These are phyloP conservation scores for Fusarium tanahbumbuense DNA, from an alignment of 2,329 filamentous ascomycete species.

Conservation along the genomic window DNA sequence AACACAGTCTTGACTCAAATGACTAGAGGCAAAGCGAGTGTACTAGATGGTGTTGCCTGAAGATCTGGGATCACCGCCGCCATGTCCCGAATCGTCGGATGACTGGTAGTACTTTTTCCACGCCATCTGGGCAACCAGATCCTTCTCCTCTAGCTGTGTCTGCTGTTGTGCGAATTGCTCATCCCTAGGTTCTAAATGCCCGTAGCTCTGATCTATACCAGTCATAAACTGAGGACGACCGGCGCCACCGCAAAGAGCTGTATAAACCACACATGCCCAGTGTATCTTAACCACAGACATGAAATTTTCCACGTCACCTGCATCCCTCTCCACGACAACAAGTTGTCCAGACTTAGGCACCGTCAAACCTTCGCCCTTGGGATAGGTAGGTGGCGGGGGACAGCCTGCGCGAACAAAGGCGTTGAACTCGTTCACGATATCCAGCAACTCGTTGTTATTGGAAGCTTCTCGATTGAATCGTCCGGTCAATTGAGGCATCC, in stretches of 20 bases:
- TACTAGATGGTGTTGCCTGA: background rate
- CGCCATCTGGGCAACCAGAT: background rate
- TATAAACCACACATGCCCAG: background rate
- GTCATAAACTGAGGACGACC: background rate
- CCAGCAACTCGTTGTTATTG: background rate
- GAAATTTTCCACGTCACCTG: background rate
- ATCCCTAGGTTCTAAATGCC: background rate
- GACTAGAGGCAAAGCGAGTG: too few relatives aligned
- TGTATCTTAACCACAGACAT: background rate
- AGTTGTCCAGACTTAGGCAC: background rate
- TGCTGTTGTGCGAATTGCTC: background rate
- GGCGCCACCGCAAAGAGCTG: constrained; percentile 1
- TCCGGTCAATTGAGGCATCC: constrained; percentile 6
- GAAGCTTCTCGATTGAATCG: background rate
- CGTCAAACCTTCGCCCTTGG: background rate
- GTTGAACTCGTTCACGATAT: background rate
- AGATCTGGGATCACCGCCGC: rapidly evolving
- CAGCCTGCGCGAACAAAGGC: background rate
- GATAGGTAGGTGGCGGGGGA: background rate
- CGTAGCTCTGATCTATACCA: background rate
- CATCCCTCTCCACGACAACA: background rate
- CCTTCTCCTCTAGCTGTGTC: rapidly evolving
- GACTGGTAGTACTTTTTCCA: background rate
- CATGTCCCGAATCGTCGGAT: background rate
- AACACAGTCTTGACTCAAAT: too few relatives aligned